These are phyloP conservation scores for Cryptococcus hybrid DNA, from an alignment of 1,284 basidiomycete genomes.

Conservation along the genomic window DNA sequence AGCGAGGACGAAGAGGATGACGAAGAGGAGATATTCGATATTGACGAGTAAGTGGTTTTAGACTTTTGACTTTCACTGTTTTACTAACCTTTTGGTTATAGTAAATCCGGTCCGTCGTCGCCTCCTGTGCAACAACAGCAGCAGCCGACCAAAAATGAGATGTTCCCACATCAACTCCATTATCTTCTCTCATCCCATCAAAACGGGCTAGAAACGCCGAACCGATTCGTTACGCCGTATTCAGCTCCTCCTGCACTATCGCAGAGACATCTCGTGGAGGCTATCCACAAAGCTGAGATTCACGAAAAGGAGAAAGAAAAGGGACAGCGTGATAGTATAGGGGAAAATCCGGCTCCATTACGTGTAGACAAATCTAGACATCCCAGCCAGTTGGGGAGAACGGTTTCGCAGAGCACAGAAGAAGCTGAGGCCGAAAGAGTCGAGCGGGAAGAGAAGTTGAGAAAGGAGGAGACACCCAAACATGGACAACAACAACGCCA, in stretches of 20 bases:
- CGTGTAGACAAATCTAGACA: constrained; percentile 52
- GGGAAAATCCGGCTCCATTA: constrained; percentile 52
- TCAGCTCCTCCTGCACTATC: constrained; percentile 60
- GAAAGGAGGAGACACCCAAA: constrained; percentile 52
- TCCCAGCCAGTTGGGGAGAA: constrained; percentile 56
- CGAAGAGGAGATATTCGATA: constrained; percentile 79
- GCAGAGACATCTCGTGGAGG: constrained; percentile 49
- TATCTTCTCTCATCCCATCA: constrained; percentile 2
- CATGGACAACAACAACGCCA: constrained; percentile 28
- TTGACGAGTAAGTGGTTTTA: constrained; percentile 69
- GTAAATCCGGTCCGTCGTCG: constrained; percentile 29
- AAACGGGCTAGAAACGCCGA: constrained; percentile 67
- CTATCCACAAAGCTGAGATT: constrained; percentile 26
- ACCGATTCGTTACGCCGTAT: constrained; percentile 66
- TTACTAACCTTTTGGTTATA: background rate
- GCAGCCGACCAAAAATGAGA: constrained; percentile 3
- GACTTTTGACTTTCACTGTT: constrained; percentile 49
- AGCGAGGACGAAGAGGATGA: constrained; percentile 56
- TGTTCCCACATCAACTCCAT: constrained; percentile 7
- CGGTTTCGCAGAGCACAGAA: background rate
- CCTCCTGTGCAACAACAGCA: constrained; percentile 9
- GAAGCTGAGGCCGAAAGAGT: background rate
- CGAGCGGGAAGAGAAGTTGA: background rate
- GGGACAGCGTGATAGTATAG: constrained; percentile 58
- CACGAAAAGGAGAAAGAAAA: constrained; percentile 47